Evolutionary conservation across 2,329 filamentous ascomycete species (phyloP).

Genomic region (Neobulgaria alba): DNA sequence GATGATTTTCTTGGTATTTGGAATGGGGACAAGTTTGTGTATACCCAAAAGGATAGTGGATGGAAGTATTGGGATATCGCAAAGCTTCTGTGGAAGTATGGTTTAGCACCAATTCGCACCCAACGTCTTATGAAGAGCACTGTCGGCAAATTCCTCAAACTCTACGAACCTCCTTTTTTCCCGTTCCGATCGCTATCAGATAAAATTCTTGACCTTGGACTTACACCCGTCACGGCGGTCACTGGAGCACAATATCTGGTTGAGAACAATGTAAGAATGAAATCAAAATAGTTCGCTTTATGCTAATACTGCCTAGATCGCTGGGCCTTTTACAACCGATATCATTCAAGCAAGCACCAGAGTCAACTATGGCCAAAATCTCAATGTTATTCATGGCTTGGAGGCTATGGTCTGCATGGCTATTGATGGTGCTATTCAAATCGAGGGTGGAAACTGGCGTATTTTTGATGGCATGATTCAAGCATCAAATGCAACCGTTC

Average conservation of each 20-base stretch:
- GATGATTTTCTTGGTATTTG: slow-evolving; percentile 62
- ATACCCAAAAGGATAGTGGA: slow-evolving; percentile 48
- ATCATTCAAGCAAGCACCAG: slow-evolving; percentile 85
- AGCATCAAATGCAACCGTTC: slow-evolving; percentile 50
- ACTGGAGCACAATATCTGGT: slow-evolving; percentile 68
- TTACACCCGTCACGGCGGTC: slow-evolving; percentile 55
- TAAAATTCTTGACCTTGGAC: slow-evolving; percentile 56
- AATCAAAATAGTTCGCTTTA: background rate
- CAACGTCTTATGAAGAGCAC: slow-evolving; percentile 63
- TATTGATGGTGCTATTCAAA: slow-evolving; percentile 69
- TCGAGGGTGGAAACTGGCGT: slow-evolving; percentile 84
- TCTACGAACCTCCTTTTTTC: slow-evolving; percentile 77
- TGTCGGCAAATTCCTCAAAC: slow-evolving; percentile 62
- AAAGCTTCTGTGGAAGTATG: slow-evolving; percentile 80
- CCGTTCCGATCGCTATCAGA: slow-evolving; percentile 72
- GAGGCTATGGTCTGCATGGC: slow-evolving; percentile 87
- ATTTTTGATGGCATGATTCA: slow-evolving; percentile 82
- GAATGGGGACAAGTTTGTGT: slow-evolving; percentile 71
- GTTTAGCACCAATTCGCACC: slow-evolving; percentile 65
- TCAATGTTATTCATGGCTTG: slow-evolving; percentile 77
- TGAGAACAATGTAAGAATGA: slow-evolving; percentile 44
- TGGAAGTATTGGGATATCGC: slow-evolving; percentile 72
- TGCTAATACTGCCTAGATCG: slow-evolving; percentile 39
- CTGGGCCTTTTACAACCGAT: slow-evolving; percentile 61
- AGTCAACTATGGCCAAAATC: slow-evolving; percentile 90